These are phyloP conservation scores for Globisporangium paroecandrum DNA, from an alignment of 352 stramenopile genomes.

Conservation along the genomic window DNA sequence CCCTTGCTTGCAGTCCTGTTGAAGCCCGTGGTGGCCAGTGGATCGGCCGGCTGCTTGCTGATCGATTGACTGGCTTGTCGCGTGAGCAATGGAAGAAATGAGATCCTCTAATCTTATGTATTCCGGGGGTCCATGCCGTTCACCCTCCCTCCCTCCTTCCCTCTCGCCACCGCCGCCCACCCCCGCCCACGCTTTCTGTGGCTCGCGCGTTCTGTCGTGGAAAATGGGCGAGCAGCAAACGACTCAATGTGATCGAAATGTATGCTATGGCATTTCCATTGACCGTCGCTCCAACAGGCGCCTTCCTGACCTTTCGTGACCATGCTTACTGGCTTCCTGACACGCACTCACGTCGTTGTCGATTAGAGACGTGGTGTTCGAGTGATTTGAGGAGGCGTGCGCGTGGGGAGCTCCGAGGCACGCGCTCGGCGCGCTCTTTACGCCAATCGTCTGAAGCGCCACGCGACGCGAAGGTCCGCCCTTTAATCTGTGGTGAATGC, in stretches of 20 bases:
- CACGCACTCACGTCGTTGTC: neutral
- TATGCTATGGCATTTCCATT: neutral
- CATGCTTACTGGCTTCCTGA: neutral
- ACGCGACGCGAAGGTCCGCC: neutral
- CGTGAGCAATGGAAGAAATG: neutral
- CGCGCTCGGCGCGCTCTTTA: neutral
- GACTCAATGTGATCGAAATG: neutral
- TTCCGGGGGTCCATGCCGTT: neutral
- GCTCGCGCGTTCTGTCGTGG: neutral
- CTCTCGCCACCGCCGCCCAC: neutral
- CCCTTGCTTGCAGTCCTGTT: neutral
- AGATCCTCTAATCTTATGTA: conserved; percentile 3
- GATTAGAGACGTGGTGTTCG: neutral
- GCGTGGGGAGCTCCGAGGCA: conserved; percentile 1
- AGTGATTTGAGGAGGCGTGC: neutral
- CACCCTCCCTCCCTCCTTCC: neutral
- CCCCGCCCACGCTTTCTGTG: neutral
- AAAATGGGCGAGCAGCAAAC: neutral
- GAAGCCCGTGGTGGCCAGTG: neutral
- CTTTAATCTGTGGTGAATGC: neutral
- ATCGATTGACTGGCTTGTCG: conserved; percentile 1
- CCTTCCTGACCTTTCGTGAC: neutral
- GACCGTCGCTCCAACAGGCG: neutral
- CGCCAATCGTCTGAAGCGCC: neutral
- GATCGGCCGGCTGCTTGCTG: neutral